Evolutionary conservation across 164 flowering plant genomes (phyloP), one percentile per base, ranked within the genome.

Genomic region (Umbellularia californica): DNA sequence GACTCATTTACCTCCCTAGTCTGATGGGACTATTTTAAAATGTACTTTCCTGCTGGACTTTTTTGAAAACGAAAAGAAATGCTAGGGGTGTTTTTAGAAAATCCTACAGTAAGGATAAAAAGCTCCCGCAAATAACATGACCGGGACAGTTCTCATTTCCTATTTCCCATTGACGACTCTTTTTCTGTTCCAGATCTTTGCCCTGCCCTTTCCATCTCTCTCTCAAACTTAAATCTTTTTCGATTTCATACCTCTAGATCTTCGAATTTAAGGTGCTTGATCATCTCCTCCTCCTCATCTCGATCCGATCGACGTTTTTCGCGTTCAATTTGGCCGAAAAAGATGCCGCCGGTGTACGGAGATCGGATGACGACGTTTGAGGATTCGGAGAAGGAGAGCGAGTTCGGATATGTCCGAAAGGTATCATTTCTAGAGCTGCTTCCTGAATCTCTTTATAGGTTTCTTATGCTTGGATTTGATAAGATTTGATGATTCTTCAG

Each of bases 331-430:
- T 70, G 35, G 35, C 69, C 25, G n/a, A 19, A 64, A 63, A 70
- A 33, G 35, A 71, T 71, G 78, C 35, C 78, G 65, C 9, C 65
- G 28, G 75, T 63, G 25, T 71, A 76, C 71, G 78, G 75, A 15
- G 78, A 84, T 69, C 90, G 94, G 6, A 12, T 95, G 83, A 95
- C 99, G 20, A 93, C 99, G 4, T 93, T 93, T 69, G 99, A 95
- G 80, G 99, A 95, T 70, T 75, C 90, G 17, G 98, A 95, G 89
- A 93, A 91, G 89, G 99, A 95, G 83, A 93, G 98, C 88, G 99
- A 95, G 87, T 95, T 71, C 30, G 78, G 78, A 71, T 76, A 76
- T 22, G 78, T 76, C 24, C 70, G 75, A 24, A 76, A 76, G 78
- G 78, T 76, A 41, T 65, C 17, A 9, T n/a, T 9, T 50, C 47